Evolutionary conservation across 176 grass and related monocot genomes (phyloP).

Genomic region (Oryza glumipatula): DNA sequence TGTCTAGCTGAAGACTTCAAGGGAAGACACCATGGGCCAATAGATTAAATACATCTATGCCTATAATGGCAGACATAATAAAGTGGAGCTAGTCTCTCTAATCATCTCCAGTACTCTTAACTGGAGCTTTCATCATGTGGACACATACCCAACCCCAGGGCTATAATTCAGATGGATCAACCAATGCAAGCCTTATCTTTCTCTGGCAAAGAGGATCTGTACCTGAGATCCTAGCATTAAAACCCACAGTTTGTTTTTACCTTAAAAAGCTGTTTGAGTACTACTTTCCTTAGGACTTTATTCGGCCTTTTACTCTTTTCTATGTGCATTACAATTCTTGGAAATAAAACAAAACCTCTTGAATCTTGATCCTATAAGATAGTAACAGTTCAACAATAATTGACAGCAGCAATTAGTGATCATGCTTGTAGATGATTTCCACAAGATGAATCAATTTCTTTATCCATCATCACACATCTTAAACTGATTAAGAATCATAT

Average conservation of each 20-base stretch:
- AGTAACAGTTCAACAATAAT: background rate
- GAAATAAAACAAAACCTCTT: background rate
- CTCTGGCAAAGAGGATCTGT: constrained; percentile 41
- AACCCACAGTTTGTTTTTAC: background rate
- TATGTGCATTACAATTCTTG: background rate
- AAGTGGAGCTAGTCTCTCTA: constrained; percentile 57
- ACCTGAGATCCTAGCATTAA: constrained; percentile 4
- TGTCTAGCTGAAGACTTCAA: constrained; percentile 17
- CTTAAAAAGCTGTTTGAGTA: constrained; percentile 25
- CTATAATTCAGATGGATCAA: constrained; percentile 31
- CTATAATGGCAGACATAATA: constrained; percentile 57
- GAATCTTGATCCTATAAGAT: background rate
- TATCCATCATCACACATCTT: background rate
- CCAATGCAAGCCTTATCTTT: constrained; percentile 20
- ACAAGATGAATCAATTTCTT: background rate
- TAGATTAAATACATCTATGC: constrained; percentile 48
- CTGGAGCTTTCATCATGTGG: constrained; percentile 53
- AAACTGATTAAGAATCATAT: background rate
- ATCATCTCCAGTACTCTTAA: constrained; percentile 53
- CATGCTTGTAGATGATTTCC: background rate
- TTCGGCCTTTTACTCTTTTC: background rate
- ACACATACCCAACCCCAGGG: constrained; percentile 17
- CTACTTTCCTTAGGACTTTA: constrained; percentile 1
- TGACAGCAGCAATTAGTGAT: background rate
- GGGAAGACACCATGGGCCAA: constrained; percentile 12